Evolutionary conservation across 257 asterid species (phyloP).

Genomic region (Orobanche coerulescens): DNA sequence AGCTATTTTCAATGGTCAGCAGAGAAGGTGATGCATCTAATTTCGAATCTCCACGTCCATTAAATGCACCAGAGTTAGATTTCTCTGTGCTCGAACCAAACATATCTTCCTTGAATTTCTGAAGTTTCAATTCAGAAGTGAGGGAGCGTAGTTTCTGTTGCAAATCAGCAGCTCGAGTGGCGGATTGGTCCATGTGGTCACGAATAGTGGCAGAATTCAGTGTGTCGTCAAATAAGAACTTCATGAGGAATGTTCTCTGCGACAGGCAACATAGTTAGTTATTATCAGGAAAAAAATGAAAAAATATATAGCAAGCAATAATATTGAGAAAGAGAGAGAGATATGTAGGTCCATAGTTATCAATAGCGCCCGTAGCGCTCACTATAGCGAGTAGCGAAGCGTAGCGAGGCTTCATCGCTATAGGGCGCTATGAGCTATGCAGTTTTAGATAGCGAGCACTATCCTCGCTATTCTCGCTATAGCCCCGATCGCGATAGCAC

Average conservation of each 20-base stretch:
- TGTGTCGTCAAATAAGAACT: constrained; percentile 80
- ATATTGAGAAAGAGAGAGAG: too few relatives aligned
- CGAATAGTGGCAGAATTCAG: constrained; percentile 58
- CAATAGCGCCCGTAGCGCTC: too few relatives aligned
- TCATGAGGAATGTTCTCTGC: constrained; percentile 83
- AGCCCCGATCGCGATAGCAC: too few relatives aligned
- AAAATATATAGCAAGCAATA: constrained; percentile 16
- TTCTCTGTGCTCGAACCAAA: constrained; percentile 39
- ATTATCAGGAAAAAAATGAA: constrained; percentile 8
- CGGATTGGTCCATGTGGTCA: constrained; percentile 68
- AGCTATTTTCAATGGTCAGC: constrained; percentile 30
- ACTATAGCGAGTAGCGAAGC: too few relatives aligned
- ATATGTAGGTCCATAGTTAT: too few relatives aligned
- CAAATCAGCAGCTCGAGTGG: constrained; percentile 54
- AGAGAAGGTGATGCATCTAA: constrained; percentile 45
- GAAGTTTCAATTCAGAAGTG: constrained; percentile 48
- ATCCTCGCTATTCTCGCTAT: too few relatives aligned
- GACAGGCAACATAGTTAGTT: constrained; percentile 25
- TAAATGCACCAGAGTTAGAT: constrained; percentile 34
- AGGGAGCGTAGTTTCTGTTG: constrained; percentile 69
- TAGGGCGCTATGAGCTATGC: too few relatives aligned
- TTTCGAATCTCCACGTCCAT: constrained; percentile 41
- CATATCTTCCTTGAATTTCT: constrained; percentile 58
- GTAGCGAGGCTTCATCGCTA: too few relatives aligned
- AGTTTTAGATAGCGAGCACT: too few relatives aligned